Percentiles rank a stretch among this genome's conserved stretches.
Conservation (phyloP, 2,329 filamentous ascomycete species). For the Sporothrix schenckii region DNA sequence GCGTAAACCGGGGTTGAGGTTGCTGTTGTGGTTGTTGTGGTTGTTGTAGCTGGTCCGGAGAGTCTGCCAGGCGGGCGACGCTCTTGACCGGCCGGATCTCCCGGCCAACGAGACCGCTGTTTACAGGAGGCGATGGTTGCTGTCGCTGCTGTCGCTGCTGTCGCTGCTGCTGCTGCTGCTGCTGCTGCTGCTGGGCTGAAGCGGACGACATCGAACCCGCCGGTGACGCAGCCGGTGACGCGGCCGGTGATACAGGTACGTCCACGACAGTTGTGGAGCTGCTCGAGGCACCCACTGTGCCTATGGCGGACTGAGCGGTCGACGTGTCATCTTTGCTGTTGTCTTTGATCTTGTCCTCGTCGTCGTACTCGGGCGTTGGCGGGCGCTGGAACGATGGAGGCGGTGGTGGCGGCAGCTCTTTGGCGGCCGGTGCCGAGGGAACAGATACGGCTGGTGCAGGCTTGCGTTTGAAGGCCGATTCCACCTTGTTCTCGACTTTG, state of each 20-base stretch:
- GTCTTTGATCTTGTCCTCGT: slow-evolving; percentile 43
- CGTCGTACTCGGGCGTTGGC: slow-evolving; percentile 55
- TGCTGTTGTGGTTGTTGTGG: slow-evolving; percentile 23
- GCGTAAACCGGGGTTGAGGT: slow-evolving; percentile 38
- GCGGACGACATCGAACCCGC: neutral
- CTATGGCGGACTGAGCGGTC: neutral
- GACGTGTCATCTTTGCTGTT: slow-evolving; percentile 31
- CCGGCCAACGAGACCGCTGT: slow-evolving; percentile 28
- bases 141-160: neutral
- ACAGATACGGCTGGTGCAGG: neutral
- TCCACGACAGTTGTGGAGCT: slow-evolving; percentile 38
- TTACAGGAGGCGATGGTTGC: neutral
- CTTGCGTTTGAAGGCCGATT: slow-evolving; percentile 32
- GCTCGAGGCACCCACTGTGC: neutral
- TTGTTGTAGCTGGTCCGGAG: neutral
- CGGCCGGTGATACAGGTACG: slow-evolving; percentile 52
- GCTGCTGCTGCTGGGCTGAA: neutral
- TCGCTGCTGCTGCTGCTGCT: neutral
- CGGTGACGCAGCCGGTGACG: slow-evolving; percentile 46
- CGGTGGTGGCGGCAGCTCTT: slow-evolving; percentile 17
- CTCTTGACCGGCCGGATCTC: slow-evolving; percentile 37
- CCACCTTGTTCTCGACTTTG: slow-evolving; percentile 38
- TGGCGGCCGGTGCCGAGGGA: slow-evolving; percentile 23
- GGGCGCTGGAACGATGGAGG: slow-evolving; percentile 43
- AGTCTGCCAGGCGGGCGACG: slow-evolving; percentile 12